Conservation (phyloP, 805 yeast species). For the Wickerhamomyces strasburgensis region DNA sequence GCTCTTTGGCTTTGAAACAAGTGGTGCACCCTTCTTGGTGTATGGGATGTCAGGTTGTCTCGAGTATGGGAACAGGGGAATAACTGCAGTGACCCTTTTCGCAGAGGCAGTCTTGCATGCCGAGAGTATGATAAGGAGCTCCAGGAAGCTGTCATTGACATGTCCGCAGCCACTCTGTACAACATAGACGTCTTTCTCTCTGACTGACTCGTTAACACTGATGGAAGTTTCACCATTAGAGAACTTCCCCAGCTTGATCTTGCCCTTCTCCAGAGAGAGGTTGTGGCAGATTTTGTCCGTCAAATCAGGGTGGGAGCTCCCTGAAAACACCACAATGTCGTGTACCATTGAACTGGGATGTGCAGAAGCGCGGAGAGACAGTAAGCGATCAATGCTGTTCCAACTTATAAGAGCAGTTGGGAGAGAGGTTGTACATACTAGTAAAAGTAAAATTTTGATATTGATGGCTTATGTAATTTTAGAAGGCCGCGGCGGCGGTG, state of each 20-base stretch:
- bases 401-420: no score
- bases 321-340: constrained; percentile 84
- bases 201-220: constrained; percentile 77
- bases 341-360: constrained; percentile 40
- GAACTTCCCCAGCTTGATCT: constrained; percentile 57
- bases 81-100: constrained; percentile 87
- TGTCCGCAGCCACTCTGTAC: constrained; percentile 85
- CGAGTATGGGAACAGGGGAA: constrained; percentile 93
- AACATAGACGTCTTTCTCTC: constrained; percentile 96
- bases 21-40: constrained; percentile 71
- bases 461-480: no score
- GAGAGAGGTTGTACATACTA: no score
- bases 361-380: neutral
- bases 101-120: constrained; percentile 99
- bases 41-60: constrained; percentile 94
- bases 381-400: no score
- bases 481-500: no score
- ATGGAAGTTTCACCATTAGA: constrained; percentile 95
- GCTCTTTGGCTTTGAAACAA: constrained; percentile 33
- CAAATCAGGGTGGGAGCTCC: constrained; percentile 81
- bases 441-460: no score
- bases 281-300: constrained; percentile 71
- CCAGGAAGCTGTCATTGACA: constrained; percentile 91
- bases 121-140: constrained; percentile 80
- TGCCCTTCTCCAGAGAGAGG: constrained; percentile 68